Evolutionary conservation across 441 rosid genomes (phyloP).

Genomic region (Pelargonium australe): DNA sequence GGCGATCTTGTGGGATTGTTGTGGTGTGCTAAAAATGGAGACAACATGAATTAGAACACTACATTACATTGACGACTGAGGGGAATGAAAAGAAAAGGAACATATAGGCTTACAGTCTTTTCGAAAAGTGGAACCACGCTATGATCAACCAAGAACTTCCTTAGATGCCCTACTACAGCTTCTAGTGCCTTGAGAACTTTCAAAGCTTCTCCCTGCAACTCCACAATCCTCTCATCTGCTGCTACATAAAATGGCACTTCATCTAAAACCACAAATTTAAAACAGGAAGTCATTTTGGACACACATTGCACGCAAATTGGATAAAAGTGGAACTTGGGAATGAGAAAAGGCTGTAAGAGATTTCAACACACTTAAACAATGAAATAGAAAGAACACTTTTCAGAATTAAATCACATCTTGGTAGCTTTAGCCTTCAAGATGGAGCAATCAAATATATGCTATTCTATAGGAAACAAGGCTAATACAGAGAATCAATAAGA

Average conservation of each 20-base stretch:
- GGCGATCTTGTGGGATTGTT: slow-evolving; percentile 42
- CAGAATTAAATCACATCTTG: neutral
- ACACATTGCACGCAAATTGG: slow-evolving; percentile 1
- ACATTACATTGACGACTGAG: neutral
- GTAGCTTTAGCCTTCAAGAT: no score
- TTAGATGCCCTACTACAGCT: slow-evolving; percentile 54
- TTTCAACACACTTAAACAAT: neutral
- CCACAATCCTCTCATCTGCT: slow-evolving; percentile 52
- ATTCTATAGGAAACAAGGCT: neutral
- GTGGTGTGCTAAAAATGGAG: slow-evolving; percentile 32
- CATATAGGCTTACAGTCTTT: slow-evolving; percentile 38
- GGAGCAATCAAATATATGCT: neutral
- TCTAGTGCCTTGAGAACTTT: slow-evolving; percentile 55
- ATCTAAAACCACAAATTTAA: slow-evolving; percentile 30
- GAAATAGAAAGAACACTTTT: neutral
- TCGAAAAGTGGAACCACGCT: slow-evolving; percentile 65
- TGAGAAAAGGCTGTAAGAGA: neutral
- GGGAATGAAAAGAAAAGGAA: neutral
- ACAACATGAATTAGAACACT: slow-evolving; percentile 12
- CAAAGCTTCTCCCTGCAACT: slow-evolving; percentile 51
- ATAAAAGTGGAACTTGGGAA: neutral
- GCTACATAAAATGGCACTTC: slow-evolving; percentile 47
- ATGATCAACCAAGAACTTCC: slow-evolving; percentile 65
- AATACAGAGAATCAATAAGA: no score
- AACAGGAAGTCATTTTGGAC: neutral